These are phyloP conservation scores for Umbelopsis ramanniana DNA, from an alignment of 192 early-diverging fungal species.

Conservation along the genomic window DNA sequence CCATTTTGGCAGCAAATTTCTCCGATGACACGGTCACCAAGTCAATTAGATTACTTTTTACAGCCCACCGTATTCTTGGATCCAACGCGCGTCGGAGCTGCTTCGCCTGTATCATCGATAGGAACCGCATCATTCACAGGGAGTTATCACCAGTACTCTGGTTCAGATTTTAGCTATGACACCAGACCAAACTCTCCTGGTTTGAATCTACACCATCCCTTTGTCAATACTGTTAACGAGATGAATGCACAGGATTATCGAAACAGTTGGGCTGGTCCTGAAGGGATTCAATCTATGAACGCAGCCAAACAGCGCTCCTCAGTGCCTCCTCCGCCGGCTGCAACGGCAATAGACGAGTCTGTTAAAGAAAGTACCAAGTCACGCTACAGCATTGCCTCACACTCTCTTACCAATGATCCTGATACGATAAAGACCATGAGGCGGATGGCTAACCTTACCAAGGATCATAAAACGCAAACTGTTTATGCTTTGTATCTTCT, in stretches of 20 bases:
- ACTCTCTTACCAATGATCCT: constrained; percentile 27
- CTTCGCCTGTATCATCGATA: not conserved
- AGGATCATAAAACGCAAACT: constrained; percentile 72
- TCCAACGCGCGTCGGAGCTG: not conserved
- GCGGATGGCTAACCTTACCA: constrained; percentile 76
- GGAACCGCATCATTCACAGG: not conserved
- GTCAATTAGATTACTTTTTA: not conserved
- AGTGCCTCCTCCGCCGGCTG: not conserved
- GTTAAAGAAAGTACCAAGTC: not conserved
- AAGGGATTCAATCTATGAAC: not conserved
- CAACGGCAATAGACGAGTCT: not conserved
- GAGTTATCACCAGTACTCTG: not conserved
- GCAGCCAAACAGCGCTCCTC: not conserved
- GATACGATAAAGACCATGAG: constrained; percentile 67
- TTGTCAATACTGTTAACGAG: not conserved
- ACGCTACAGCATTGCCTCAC: constrained; percentile 34
- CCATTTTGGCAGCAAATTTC: constrained; percentile 18
- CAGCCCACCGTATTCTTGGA: not conserved
- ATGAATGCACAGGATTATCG: not conserved
- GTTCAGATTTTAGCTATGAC: constrained; percentile 8
- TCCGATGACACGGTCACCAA: not conserved
- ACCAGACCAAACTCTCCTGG: not conserved
- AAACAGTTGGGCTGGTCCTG: constrained; percentile 17
- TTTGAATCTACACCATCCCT: not conserved
- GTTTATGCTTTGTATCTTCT: constrained; percentile 80